phyloP scores from a whole-genome alignment of 2,329 filamentous ascomycete species.

The Biscogniauxia sp. region DNA sequence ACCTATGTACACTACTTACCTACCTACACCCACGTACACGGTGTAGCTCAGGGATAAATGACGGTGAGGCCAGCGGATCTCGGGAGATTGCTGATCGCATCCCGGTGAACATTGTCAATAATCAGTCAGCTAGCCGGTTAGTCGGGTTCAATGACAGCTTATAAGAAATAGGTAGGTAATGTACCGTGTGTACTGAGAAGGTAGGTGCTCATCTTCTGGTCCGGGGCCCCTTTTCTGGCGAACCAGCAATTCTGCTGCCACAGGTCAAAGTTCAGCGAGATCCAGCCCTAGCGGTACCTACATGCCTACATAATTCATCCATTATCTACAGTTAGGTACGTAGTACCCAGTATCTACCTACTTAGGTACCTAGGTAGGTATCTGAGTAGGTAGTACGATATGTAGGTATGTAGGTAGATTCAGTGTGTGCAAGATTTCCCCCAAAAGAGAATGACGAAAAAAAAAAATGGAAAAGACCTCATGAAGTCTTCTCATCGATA shows the following conservation, averaged over 20 bases:
- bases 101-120: background rate
- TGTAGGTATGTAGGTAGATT: too few species aligned
- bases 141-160: background rate
- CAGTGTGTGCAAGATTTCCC: too few species aligned
- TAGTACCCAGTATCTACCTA: too few species aligned
- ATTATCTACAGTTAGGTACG: too few species aligned
- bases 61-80: slow-evolving; percentile 5
- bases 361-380: too few species aligned
- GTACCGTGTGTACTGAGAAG: background rate
- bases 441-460: too few species aligned
- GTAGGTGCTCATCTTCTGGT: background rate
- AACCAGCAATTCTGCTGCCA: background rate
- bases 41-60: background rate
- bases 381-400: too few species aligned
- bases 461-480: too few species aligned
- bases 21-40: background rate
- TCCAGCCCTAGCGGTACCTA: background rate
- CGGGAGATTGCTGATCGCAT: slow-evolving; percentile 12
- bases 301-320: background rate
- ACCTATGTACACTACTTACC: too few species aligned
- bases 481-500: too few species aligned
- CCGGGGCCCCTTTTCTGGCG: background rate
- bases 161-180: background rate
- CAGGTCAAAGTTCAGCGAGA: background rate
- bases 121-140: background rate